A percentile compares a stretch with the other conserved stretches of the same genome.
These are phyloP conservation scores for Russula virescens DNA, from an alignment of 768 basidiomycete genomes.

Conservation along the genomic window DNA sequence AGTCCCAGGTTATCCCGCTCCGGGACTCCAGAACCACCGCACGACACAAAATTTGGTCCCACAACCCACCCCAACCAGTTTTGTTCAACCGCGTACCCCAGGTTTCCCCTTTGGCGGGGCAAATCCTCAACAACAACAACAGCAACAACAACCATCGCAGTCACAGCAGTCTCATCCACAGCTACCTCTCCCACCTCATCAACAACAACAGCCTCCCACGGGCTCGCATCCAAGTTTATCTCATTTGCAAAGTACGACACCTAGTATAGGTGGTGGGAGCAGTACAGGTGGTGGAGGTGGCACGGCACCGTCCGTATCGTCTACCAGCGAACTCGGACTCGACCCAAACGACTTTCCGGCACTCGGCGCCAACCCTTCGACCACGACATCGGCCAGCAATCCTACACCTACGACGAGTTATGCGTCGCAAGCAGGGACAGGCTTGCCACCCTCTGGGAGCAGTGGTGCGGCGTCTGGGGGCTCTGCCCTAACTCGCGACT, in stretches of 20 bases:
- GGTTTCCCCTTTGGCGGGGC: conserved; percentile 58
- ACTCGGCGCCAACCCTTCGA: conserved; percentile 57
- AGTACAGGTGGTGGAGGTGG: conserved; percentile 25
- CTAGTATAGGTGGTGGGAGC: conserved; percentile 26
- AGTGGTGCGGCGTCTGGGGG: conserved; percentile 31
- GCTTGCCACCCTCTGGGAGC: conserved; percentile 42
- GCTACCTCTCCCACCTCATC: conserved; percentile 41
- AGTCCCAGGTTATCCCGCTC: conserved; percentile 44
- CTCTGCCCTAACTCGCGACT: conserved; percentile 49
- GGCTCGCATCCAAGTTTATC: conserved; percentile 51
- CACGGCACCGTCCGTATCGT: conserved; percentile 55
- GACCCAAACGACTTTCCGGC: conserved; percentile 90
- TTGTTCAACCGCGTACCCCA: conserved; percentile 62
- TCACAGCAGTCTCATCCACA: conserved; percentile 31
- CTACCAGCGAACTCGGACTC: conserved; percentile 68
- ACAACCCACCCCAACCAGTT: conserved; percentile 50
- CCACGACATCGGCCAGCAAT: conserved; percentile 33
- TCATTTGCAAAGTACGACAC: conserved; percentile 47
- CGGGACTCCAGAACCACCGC: conserved; percentile 54
- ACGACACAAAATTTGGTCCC: conserved; percentile 52
- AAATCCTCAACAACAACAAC: conserved; percentile 43
- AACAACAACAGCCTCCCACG: conserved; percentile 34
- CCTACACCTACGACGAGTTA: conserved; percentile 55
- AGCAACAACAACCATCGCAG: conserved; percentile 33
- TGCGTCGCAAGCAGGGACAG: conserved; percentile 74